phyloP scores from a whole-genome alignment of 2,329 filamentous ascomycete genomes.

The Fusarium paranaense region DNA sequence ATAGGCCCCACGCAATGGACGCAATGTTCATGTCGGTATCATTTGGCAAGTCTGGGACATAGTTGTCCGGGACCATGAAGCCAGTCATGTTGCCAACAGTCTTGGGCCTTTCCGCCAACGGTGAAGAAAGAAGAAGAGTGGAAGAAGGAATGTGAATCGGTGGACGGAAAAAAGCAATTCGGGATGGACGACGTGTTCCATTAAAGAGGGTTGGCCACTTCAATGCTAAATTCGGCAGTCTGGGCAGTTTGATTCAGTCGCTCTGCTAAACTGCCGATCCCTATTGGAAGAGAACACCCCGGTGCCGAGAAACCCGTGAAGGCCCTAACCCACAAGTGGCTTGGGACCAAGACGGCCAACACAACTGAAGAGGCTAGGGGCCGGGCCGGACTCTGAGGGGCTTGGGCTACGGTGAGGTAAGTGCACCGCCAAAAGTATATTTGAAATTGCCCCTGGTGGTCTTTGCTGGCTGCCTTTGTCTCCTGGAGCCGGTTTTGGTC shows the following conservation, averaged over 20 bases:
- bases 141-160: not conserved
- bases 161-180: not conserved
- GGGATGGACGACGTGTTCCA: not conserved
- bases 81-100: slow-evolving; percentile 33
- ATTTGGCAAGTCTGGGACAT: slow-evolving; percentile 28
- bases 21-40: slow-evolving; percentile 44
- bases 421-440: not conserved
- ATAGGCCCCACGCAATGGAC: slow-evolving; percentile 44
- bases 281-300: not conserved
- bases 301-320: not conserved
- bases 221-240: not conserved
- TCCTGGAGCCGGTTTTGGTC: not conserved
- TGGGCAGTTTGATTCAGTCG: not conserved
- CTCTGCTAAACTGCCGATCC: slow-evolving; percentile 2
- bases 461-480: not conserved
- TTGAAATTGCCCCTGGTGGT: not conserved
- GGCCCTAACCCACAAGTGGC: not conserved
- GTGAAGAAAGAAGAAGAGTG: not conserved
- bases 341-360: not conserved
- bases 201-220: not conserved
- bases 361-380: not conserved
- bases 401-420: not conserved
- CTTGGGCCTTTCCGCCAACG: not conserved
- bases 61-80: slow-evolving; percentile 39
- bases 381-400: not conserved